A percentile compares a stretch with the other conserved stretches of the same genome.
These are phyloP conservation scores for Globisporangium sylvaticum DNA, from an alignment of 352 stramenopile species.

Conservation along the genomic window DNA sequence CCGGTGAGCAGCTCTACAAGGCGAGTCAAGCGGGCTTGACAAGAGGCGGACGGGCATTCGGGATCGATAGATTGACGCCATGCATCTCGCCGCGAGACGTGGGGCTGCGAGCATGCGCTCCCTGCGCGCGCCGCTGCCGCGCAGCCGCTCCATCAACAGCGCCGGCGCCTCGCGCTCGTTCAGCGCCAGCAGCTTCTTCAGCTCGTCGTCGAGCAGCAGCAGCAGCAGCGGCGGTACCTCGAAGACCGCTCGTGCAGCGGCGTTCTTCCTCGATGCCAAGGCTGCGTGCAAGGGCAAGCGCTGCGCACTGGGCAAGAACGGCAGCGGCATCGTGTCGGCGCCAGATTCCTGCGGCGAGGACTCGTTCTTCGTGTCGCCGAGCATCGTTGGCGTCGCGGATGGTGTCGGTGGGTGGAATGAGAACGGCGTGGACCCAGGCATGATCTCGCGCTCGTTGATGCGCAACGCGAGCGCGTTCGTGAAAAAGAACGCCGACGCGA, in stretches of 20 bases:
- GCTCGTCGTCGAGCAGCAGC: conserved; percentile 9
- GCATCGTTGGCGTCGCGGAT: conserved; percentile 66
- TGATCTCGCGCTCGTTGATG: conserved; percentile 77
- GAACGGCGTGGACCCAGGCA: conserved; percentile 70
- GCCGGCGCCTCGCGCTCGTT: conserved; percentile 12
- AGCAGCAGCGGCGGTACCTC: conserved; percentile 13
- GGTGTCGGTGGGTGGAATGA: conserved; percentile 81
- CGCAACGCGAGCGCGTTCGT: conserved; percentile 55
- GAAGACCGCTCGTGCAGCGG: conserved; percentile 23
- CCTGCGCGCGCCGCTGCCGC: conserved; percentile 16
- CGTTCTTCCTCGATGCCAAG: conserved; percentile 71
- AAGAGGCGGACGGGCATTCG: neutral
- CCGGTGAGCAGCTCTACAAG: neutral
- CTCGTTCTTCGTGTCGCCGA: conserved; percentile 67
- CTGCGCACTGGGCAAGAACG: conserved; percentile 45
- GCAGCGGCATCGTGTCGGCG: conserved; percentile 41
- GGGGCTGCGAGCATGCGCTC: conserved; percentile 18
- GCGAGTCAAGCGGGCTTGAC: neutral
- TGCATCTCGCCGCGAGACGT: conserved; percentile 23
- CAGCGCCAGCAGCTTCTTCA: conserved; percentile 19
- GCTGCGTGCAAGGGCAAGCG: conserved; percentile 69
- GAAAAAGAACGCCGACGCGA: conserved; percentile 25
- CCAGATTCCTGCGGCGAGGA: conserved; percentile 64
- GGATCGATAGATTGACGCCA: conserved; percentile 13
- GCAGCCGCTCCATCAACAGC: conserved; percentile 11